A percentile compares a stretch with the other conserved stretches of the same genome.
Conservation (phyloP, 2,329 filamentous ascomycete genomes). For the Pseudogymnoascus sp. region DNA sequence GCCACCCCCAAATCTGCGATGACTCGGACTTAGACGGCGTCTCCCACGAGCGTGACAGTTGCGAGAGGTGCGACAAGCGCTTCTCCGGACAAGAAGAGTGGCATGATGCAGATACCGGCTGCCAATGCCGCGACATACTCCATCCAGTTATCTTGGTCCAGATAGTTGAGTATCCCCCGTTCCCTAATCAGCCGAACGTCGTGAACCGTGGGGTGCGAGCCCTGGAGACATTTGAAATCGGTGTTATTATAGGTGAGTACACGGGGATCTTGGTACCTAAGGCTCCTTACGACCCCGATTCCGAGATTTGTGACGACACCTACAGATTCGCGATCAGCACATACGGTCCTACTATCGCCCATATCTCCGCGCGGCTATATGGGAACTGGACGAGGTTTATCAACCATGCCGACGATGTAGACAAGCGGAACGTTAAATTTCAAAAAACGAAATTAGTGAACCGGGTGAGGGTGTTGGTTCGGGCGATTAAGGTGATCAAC, state of each 20-base stretch:
- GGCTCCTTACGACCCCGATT: neutral
- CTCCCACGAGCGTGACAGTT: neutral
- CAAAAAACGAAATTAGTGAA: neutral
- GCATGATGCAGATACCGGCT: neutral
- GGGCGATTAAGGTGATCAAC: neutral
- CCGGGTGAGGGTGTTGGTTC: neutral
- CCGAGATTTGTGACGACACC: neutral
- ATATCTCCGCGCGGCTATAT: neutral
- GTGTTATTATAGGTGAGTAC: neutral
- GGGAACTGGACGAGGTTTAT: conserved; percentile 7
- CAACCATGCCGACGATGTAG: neutral
- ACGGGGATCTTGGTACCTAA: neutral
- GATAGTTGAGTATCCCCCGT: conserved; percentile 1
- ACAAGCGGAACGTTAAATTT: neutral
- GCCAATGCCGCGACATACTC: neutral
- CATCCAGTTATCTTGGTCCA: neutral
- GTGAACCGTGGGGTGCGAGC: neutral
- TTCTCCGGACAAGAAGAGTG: neutral
- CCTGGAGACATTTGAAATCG: neutral
- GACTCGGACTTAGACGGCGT: neutral
- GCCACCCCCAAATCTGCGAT: neutral
- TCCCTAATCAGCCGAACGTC: neutral
- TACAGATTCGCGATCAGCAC: neutral
- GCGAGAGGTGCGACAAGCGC: neutral
- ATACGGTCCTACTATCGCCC: neutral